Percentiles rank a stretch among this genome's conserved stretches.
Evolutionary conservation across 805 yeast species (phyloP).

Genomic region (Candida broadrunensis): DNA sequence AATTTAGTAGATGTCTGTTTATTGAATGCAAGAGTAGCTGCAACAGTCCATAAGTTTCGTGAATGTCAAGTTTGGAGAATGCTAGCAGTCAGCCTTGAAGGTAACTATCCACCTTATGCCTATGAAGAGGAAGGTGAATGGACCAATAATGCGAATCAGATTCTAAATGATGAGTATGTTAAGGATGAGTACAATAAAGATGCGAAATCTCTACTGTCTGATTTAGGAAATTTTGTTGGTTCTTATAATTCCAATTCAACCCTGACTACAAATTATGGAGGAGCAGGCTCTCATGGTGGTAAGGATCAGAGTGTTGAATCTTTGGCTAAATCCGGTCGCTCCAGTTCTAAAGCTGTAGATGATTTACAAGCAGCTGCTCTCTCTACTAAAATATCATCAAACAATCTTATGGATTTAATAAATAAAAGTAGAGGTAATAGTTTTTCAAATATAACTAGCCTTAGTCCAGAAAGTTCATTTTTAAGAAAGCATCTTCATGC

Average conservation of each 20-base stretch:
- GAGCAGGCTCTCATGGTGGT: constrained; percentile 9
- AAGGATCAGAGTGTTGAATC: constrained; percentile 10
- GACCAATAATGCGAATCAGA: background rate
- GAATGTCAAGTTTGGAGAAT: constrained; percentile 66
- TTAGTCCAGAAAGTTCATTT: constrained; percentile 15
- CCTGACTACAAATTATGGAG: constrained; percentile 37
- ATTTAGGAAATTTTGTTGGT: constrained; percentile 38
- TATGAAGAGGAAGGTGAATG: background rate
- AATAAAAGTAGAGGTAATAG: constrained; percentile 17
- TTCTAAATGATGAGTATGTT: too few species aligned
- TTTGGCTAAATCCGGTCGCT: background rate
- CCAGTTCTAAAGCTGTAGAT: background rate
- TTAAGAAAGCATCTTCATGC: background rate
- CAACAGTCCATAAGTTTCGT: constrained; percentile 45
- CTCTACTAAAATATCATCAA: constrained; percentile 8
- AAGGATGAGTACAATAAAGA: constrained; percentile 13
- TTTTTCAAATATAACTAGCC: constrained; percentile 9
- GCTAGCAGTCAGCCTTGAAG: constrained; percentile 46
- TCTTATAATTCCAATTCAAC: constrained; percentile 41
- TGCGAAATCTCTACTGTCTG: constrained; percentile 29
- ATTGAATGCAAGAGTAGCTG: constrained; percentile 56
- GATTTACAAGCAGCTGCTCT: constrained; percentile 2
- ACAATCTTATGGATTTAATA: constrained; percentile 20
- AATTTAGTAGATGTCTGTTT: constrained; percentile 53
- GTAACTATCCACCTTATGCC: constrained; percentile 9